Percentiles rank a stretch among this genome's conserved stretches.
Conservation (phyloP, 805 yeast genomes). For the Lipomyces oligophaga region DNA sequence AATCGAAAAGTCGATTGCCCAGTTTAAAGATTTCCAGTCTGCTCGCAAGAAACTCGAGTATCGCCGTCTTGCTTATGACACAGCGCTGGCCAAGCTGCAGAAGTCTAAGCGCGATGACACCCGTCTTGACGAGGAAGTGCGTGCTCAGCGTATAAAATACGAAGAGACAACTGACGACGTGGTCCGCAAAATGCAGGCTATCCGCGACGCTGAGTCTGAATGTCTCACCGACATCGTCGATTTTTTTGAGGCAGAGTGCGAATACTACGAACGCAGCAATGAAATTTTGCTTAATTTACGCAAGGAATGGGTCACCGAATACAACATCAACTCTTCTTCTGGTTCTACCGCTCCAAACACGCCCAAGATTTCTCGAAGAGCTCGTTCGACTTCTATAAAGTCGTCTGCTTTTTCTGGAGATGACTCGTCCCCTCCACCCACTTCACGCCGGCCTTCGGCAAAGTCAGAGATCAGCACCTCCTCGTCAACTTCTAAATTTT, state of each 20-base stretch:
- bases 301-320: slow-evolving; percentile 26
- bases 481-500: slow-evolving; percentile 2
- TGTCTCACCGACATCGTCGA: slow-evolving; percentile 21
- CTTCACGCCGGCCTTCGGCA: slow-evolving; percentile 12
- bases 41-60: slow-evolving; percentile 30
- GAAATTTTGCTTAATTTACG: slow-evolving; percentile 17
- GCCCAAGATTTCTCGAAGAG: slow-evolving; percentile 15
- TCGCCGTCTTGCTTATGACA: slow-evolving; percentile 32
- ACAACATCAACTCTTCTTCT: neutral
- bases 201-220: slow-evolving; percentile 29
- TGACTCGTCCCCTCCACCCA: slow-evolving; percentile 17
- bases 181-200: slow-evolving; percentile 27
- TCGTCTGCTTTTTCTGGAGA: slow-evolving; percentile 20
- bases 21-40: slow-evolving; percentile 26
- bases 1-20: slow-evolving; percentile 27
- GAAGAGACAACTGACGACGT: slow-evolving; percentile 32
- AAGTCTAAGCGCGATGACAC: slow-evolving; percentile 31
- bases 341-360: slow-evolving; percentile 10
- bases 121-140: slow-evolving; percentile 32
- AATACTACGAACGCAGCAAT: slow-evolving; percentile 25
- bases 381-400: slow-evolving; percentile 20
- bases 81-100: slow-evolving; percentile 29
- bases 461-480: slow-evolving; percentile 11
- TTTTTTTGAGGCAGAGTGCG: slow-evolving; percentile 29
- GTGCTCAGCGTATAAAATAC: slow-evolving; percentile 30